A percentile compares a stretch with the other conserved stretches of the same genome.
phyloP scores from a whole-genome alignment of 371 early-diverging fungal genomes.

The Actinomortierella ambigua region DNA sequence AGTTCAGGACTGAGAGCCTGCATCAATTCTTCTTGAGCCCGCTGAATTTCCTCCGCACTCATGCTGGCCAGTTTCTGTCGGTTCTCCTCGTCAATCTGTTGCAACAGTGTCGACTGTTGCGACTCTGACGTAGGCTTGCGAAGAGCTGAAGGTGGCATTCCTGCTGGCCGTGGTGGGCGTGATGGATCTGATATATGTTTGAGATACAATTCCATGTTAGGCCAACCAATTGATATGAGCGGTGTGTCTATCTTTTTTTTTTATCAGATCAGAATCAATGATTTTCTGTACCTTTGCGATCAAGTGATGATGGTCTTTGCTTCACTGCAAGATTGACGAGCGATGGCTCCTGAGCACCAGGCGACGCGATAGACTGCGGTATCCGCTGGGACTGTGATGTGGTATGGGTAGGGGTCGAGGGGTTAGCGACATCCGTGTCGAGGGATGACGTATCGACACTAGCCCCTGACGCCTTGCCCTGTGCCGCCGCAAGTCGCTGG shows the following conservation, averaged over 20 bases:
- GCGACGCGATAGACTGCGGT: too few relatives aligned
- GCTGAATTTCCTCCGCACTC: slow-evolving; percentile 65
- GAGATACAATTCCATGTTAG: too few relatives aligned
- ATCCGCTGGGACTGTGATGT: too few relatives aligned
- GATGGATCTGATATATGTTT: neutral
- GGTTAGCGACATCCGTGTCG: too few relatives aligned
- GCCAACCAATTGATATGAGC: too few relatives aligned
- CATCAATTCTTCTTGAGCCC: slow-evolving; percentile 63
- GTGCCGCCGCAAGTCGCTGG: slow-evolving; percentile 30
- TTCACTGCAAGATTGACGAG: too few relatives aligned
- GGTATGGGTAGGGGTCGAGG: too few relatives aligned
- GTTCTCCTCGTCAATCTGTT: slow-evolving; percentile 64
- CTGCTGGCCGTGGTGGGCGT: slow-evolving; percentile 4
- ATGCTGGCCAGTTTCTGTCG: slow-evolving; percentile 55
- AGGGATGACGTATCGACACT: neutral
- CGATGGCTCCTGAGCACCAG: too few relatives aligned
- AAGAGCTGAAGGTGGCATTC: slow-evolving; percentile 18
- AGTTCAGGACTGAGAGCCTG: slow-evolving; percentile 60
- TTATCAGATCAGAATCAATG: too few relatives aligned
- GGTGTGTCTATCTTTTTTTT: too few relatives aligned
- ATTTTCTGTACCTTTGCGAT: too few relatives aligned
- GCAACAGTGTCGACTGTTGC: slow-evolving; percentile 22
- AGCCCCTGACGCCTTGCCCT: slow-evolving; percentile 6
- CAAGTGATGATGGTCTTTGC: too few relatives aligned
- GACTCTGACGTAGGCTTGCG: slow-evolving; percentile 11